These are phyloP conservation scores for Amesomyces nigricolor DNA, from an alignment of 2,329 filamentous ascomycete genomes.

Conservation along the genomic window DNA sequence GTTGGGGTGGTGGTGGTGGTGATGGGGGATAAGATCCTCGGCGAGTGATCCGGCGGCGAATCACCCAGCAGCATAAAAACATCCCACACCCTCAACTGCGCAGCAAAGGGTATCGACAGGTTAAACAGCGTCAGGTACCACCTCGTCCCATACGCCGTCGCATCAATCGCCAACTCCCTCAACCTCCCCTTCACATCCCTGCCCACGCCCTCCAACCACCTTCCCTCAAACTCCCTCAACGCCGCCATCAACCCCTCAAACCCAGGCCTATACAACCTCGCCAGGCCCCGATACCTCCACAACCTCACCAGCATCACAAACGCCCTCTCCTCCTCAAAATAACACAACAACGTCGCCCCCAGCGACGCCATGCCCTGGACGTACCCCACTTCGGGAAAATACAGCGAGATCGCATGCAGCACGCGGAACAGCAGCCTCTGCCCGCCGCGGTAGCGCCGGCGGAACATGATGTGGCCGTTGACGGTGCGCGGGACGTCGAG, in stretches of 20 bases:
- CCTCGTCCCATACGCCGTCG: constrained; percentile 89
- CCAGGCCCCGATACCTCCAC: constrained; percentile 83
- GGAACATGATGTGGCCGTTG: constrained; percentile 95
- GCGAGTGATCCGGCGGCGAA: constrained; percentile 40
- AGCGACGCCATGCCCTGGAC: constrained; percentile 97
- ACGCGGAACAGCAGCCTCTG: constrained; percentile 90
- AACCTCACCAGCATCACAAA: constrained; percentile 97
- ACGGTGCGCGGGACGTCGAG: constrained; percentile 94
- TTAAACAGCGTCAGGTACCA: constrained; percentile 99
- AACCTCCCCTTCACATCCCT: constrained; percentile 77
- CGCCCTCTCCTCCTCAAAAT: constrained; percentile 90
- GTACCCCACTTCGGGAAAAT: constrained; percentile 87
- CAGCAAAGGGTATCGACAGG: constrained; percentile 88
- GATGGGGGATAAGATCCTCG: not conserved
- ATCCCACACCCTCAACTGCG: constrained; percentile 94
- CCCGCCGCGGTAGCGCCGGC: constrained; percentile 81
- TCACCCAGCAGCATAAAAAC: constrained; percentile 94
- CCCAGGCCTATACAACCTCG: constrained; percentile 74
- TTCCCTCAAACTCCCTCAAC: constrained; percentile 73
- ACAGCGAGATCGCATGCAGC: constrained; percentile 83
- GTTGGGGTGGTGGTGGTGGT: not conserved
- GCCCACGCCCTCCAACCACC: constrained; percentile 63
- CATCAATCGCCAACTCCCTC: constrained; percentile 70
- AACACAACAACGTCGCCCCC: constrained; percentile 87
- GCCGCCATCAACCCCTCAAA: constrained; percentile 85